Evolutionary conservation across 495 filamentous ascomycete genomes (phyloP), one percentile per base, ranked within the genome.

Genomic region (Penicillium pulvis): DNA sequence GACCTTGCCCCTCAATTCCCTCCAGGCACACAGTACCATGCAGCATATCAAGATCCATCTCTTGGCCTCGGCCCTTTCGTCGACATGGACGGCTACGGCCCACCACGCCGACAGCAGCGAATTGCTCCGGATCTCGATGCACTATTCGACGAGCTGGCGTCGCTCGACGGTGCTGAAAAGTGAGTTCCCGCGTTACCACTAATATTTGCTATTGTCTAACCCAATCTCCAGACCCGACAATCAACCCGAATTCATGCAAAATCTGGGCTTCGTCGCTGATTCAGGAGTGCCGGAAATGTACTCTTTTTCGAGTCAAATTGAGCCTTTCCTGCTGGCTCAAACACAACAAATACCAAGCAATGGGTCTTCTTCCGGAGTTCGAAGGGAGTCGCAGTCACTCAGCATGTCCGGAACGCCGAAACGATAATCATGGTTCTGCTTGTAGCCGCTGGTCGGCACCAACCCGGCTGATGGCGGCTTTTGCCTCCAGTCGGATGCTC

Each of bases 161-260:
- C 75, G 9, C 54, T 78, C 31, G 75, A 78, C 57, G 75, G 75
- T 36, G 73, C 71, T 19, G 75, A 78, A 36, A 72, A 72, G 75
- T 76, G 51, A 67, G 66, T 58, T 6, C 4, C 14, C 8, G 2
- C 11, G 0, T 28, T 7, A 53, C 1, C 26, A 12, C 33, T 20
- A 10, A 12, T 17, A 23, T 41, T 2, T 41, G 4, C 24, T 23
- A 9, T 39, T 24, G 10, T 48, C 48, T 16, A 55, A 63, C 26
- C 41, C 19, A 26, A 17, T 20, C 8, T 28, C 2, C 17, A 78
- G 75, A 51, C 47, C 69, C 46, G 75, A 78, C 44, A 75, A 75
- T 52, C 68, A 69, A 53, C 68, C 72, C 0, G 75, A 78, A 46
- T 78, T 78, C 59, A 78, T 78, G 75, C 75, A 78, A 47, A 78